Conservation (phyloP, 495 filamentous ascomycete species). For the Lophium mytilinum region DNA sequence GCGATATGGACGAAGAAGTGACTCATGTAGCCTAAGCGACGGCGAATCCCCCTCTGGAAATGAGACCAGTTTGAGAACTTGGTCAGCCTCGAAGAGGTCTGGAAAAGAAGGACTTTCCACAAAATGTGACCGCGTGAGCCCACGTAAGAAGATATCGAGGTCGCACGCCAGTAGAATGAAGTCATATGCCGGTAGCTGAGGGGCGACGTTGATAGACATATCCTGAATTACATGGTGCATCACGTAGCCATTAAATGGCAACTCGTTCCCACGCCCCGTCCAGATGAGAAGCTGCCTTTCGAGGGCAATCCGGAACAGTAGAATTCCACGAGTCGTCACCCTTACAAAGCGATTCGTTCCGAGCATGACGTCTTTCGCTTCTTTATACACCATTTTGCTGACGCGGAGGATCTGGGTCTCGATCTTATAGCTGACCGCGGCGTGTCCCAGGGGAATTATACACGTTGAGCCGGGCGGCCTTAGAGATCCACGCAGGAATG, state of each 20-base stretch:
- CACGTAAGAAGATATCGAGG: not conserved
- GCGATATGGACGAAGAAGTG: no score
- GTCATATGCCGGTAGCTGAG: not conserved
- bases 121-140: no score
- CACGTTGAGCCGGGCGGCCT: no score
- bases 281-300: not conserved
- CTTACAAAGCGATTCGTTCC: not conserved
- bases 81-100: no score
- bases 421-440: not conserved
- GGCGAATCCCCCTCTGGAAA: no score
- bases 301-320: not conserved
- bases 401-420: not conserved
- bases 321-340: not conserved
- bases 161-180: not conserved
- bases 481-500: no score
- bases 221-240: not conserved
- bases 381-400: not conserved
- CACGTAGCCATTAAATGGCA: not conserved
- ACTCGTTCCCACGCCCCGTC: not conserved
- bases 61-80: no score
- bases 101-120: no score
- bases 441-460: no score
- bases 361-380: not conserved
- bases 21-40: no score
- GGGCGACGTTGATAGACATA: not conserved